These are phyloP conservation scores for Stemphylium beticola DNA, from an alignment of 2,329 filamentous ascomycete species.

Conservation along the genomic window DNA sequence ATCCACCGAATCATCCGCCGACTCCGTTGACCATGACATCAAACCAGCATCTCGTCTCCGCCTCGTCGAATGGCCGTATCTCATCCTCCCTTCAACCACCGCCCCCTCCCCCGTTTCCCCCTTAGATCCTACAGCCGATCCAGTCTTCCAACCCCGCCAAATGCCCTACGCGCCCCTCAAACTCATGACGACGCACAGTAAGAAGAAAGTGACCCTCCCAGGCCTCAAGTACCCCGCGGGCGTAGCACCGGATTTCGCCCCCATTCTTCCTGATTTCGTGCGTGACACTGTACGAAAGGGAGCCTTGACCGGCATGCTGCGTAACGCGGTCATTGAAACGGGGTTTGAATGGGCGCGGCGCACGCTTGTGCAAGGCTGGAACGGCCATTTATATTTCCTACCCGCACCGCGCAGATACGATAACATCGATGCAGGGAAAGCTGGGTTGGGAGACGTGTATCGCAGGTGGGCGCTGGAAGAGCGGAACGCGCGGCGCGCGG, in stretches of 20 bases:
- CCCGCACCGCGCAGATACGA: not conserved
- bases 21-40: not conserved
- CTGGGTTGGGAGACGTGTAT: slow-evolving; percentile 24
- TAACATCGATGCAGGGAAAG: too few species aligned
- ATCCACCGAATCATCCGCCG: slow-evolving; percentile 15
- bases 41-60: slow-evolving; percentile 25
- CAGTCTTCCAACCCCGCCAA: slow-evolving; percentile 14
- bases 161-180: slow-evolving; percentile 34
- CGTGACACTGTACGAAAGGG: slow-evolving; percentile 36
- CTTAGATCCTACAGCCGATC: not conserved
- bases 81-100: slow-evolving; percentile 11
- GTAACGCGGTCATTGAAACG: slow-evolving; percentile 31
- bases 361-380: slow-evolving; percentile 36
- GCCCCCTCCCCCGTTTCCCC: not conserved
- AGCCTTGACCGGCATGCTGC: slow-evolving; percentile 24
- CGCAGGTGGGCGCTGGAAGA: slow-evolving; percentile 22
- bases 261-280: slow-evolving; percentile 20
- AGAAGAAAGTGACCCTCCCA: slow-evolving; percentile 34
- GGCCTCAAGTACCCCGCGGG: slow-evolving; percentile 24
- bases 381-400: slow-evolving; percentile 37
- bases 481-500: slow-evolving; percentile 3
- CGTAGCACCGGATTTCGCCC: slow-evolving; percentile 31
- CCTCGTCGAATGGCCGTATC: slow-evolving; percentile 38
- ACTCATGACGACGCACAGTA: slow-evolving; percentile 27
- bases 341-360: slow-evolving; percentile 35